Percentiles rank a stretch among this genome's conserved stretches.
Conservation (phyloP, 805 yeast species). For the Kockiozyma suomiensis region DNA sequence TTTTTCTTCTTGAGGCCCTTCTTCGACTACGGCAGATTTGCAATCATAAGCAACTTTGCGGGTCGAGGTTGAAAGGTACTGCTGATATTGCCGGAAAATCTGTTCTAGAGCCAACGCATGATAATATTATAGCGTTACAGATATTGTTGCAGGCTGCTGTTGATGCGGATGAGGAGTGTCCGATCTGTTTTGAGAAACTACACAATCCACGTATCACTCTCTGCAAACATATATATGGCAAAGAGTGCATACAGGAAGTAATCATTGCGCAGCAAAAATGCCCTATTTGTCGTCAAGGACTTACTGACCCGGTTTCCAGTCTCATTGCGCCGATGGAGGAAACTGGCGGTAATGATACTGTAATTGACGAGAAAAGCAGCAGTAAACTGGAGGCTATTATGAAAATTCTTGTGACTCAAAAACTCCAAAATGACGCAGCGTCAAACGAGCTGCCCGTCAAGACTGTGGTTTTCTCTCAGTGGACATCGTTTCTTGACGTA, state of each 20-base stretch:
- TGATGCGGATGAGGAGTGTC: constrained; percentile 29
- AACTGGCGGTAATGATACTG: not conserved
- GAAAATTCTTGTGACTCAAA: constrained; percentile 18
- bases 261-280: constrained; percentile 8
- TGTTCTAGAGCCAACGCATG: constrained; percentile 16
- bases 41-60: constrained; percentile 51
- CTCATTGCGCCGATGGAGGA: constrained; percentile 21
- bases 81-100: constrained; percentile 10
- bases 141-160: constrained; percentile 18
- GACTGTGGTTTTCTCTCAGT: constrained; percentile 81
- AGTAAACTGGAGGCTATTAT: constrained; percentile 23
- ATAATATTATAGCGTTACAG: constrained; percentile 24
- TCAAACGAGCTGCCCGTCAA: constrained; percentile 45
- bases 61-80: constrained; percentile 5
- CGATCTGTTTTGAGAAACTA: constrained; percentile 24
- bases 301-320: not conserved
- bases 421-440: constrained; percentile 14
- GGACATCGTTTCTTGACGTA: constrained; percentile 75
- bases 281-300: constrained; percentile 22
- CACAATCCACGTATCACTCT: constrained; percentile 27
- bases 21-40: constrained; percentile 86
- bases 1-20: constrained; percentile 68
- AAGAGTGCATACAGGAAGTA: constrained; percentile 25
- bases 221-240: constrained; percentile 27
- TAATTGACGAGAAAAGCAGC: constrained; percentile 12